A percentile compares a stretch with the other conserved stretches of the same genome.
Conservation (phyloP, 495 filamentous ascomycete species). For the Trichoderma asperelloides region DNA sequence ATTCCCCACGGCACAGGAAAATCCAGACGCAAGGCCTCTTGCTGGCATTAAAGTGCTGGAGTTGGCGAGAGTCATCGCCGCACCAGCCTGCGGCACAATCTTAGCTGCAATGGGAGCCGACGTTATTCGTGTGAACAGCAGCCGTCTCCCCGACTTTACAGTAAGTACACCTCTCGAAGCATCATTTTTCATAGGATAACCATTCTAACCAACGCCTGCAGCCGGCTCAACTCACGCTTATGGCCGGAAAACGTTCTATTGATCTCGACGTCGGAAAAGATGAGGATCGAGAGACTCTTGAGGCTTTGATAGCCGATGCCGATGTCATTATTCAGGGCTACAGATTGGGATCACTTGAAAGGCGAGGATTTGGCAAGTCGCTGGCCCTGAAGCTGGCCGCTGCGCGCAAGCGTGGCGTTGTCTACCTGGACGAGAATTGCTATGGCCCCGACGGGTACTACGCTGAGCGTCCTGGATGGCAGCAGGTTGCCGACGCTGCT, state of each 20-base stretch:
- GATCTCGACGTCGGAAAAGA: background rate
- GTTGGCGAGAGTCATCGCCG: constrained; percentile 21
- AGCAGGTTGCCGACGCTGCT: background rate
- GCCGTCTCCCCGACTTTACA: constrained; percentile 18
- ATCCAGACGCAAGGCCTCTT: background rate
- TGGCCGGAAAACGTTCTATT: background rate
- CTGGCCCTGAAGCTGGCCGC: constrained; percentile 23
- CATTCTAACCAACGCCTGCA: background rate
- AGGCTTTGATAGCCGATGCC: background rate
- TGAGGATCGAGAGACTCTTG: background rate
- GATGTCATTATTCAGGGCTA: background rate
- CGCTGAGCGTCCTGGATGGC: constrained; percentile 20
- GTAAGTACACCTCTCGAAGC: background rate
- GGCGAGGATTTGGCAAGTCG: background rate
- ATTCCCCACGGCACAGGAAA: background rate
- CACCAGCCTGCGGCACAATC: constrained; percentile 44
- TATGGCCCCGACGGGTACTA: constrained; percentile 39
- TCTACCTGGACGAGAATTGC: constrained; percentile 53
- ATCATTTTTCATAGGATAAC: no score
- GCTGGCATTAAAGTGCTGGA: background rate
- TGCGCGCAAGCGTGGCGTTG: constrained; percentile 44
- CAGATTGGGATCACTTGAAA: background rate
- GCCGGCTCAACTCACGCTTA: background rate
- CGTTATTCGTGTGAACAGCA: constrained; percentile 19
- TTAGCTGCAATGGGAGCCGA: constrained; percentile 48